Evolutionary conservation across 129 eudicot species (phyloP).

Genomic region (carrot (Daucus carota)): DNA sequence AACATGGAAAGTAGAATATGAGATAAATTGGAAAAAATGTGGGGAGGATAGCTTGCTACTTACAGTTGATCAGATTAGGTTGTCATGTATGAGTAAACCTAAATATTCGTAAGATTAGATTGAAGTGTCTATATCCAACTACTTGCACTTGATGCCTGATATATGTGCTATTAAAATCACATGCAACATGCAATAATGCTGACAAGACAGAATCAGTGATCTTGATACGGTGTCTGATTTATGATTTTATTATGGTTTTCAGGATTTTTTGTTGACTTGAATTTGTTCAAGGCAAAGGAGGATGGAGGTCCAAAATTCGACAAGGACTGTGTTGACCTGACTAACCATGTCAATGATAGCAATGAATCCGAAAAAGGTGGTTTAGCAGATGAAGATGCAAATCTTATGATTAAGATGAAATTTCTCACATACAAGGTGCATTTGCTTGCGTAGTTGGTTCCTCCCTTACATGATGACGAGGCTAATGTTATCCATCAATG

Average conservation of each 20-base stretch:
- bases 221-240: slow-evolving; percentile 10
- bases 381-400: slow-evolving; percentile 95
- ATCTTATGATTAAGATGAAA: slow-evolving; percentile 86
- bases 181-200: background rate
- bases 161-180: background rate
- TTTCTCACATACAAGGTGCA: slow-evolving; percentile 89
- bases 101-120: background rate
- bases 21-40: background rate
- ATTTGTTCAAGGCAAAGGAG: slow-evolving; percentile 63
- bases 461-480: background rate
- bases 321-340: slow-evolving; percentile 18
- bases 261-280: slow-evolving; percentile 93
- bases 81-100: background rate
- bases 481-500: background rate
- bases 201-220: background rate
- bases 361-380: slow-evolving; percentile 35
- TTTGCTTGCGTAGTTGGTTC: background rate
- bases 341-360: slow-evolving; percentile 22
- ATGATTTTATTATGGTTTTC: slow-evolving; percentile 11
- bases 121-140: background rate
- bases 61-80: background rate
- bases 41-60: background rate
- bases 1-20: background rate
- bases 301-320: slow-evolving; percentile 47
- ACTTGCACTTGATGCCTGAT: background rate